Percentiles rank a stretch among this genome's conserved stretches.
These are phyloP conservation scores for Zasmidium cellare DNA, from an alignment of 2,329 filamentous ascomycete species.

Conservation along the genomic window DNA sequence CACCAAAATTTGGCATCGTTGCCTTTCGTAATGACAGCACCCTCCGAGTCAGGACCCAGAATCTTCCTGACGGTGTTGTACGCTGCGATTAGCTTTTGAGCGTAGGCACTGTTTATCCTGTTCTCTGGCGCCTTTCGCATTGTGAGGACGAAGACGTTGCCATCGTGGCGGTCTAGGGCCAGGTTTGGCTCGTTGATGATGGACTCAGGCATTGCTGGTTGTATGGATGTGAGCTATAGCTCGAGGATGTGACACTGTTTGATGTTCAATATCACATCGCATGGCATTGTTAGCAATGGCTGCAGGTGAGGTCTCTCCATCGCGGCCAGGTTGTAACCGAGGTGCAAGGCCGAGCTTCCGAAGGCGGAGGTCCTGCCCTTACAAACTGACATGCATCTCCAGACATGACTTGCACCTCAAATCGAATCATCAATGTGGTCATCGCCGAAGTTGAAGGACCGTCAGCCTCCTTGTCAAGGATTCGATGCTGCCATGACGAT, in stretches of 20 bases:
- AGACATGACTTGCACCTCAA: no score
- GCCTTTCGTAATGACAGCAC: constrained; percentile 55
- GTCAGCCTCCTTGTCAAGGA: no score
- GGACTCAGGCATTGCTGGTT: constrained; percentile 23
- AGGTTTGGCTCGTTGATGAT: constrained; percentile 43
- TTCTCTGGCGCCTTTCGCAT: constrained; percentile 58
- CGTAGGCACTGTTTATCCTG: constrained; percentile 51
- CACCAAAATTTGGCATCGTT: constrained; percentile 55
- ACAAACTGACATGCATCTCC: neutral
- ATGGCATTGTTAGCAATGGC: neutral
- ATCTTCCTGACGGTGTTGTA: constrained; percentile 50
- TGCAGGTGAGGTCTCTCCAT: neutral
- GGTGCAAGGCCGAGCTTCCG: neutral
- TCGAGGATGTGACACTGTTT: no score
- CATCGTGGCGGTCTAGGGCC: constrained; percentile 45
- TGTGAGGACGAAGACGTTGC: constrained; percentile 54
- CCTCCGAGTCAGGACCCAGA: constrained; percentile 50
- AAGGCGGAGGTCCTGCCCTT: neutral
- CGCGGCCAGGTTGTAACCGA: constrained; percentile 2
- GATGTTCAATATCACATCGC: neutral
- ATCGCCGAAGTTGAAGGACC: no score
- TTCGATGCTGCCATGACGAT: no score
- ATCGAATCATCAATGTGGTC: no score
- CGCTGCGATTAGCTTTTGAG: constrained; percentile 55
- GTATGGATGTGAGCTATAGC: neutral